Evolutionary conservation across 2,329 filamentous ascomycete genomes (phyloP).

Genomic region (Fusarium avenaceum): DNA sequence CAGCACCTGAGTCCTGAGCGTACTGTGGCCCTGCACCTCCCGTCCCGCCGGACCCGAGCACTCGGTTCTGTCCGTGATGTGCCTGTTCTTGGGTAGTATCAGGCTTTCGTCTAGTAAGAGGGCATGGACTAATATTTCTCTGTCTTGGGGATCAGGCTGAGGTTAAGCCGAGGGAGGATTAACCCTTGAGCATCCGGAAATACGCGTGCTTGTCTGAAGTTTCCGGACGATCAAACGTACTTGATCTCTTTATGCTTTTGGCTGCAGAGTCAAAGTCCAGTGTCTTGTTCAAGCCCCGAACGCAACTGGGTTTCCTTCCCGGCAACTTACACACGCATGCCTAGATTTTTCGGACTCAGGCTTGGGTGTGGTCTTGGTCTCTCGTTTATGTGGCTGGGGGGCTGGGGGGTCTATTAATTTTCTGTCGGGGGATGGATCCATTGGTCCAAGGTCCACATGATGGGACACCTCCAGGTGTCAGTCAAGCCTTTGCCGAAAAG

Average conservation of each 20-base stretch:
- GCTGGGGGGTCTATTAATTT: slow-evolving; percentile 1
- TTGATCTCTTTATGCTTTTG: slow-evolving; percentile 4
- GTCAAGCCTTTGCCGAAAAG: slow-evolving; percentile 25
- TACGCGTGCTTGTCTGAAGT: neutral
- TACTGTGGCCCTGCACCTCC: slow-evolving; percentile 19
- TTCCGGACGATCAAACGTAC: slow-evolving; percentile 5
- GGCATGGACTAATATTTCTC: slow-evolving; percentile 2
- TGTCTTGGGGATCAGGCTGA: neutral
- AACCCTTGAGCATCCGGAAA: neutral
- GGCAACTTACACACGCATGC: slow-evolving; percentile 41
- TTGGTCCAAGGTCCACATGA: slow-evolving; percentile 12
- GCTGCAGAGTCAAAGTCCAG: slow-evolving; percentile 24
- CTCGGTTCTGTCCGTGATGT: slow-evolving; percentile 42
- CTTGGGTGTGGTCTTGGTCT: slow-evolving; percentile 7
- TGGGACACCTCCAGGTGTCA: neutral
- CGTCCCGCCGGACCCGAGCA: slow-evolving; percentile 46
- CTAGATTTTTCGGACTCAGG: slow-evolving; percentile 14
- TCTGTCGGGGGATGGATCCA: neutral
- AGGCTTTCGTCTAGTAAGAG: slow-evolving; percentile 5
- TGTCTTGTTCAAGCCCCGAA: slow-evolving; percentile 20
- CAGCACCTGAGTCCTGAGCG: slow-evolving; percentile 14
- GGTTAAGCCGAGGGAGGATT: neutral
- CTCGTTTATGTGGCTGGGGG: slow-evolving; percentile 23
- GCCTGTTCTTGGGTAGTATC: slow-evolving; percentile 27
- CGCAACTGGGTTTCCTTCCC: slow-evolving; percentile 25